Conservation (phyloP, 1,139 yeast genomes). For the Pichia sp. region DNA sequence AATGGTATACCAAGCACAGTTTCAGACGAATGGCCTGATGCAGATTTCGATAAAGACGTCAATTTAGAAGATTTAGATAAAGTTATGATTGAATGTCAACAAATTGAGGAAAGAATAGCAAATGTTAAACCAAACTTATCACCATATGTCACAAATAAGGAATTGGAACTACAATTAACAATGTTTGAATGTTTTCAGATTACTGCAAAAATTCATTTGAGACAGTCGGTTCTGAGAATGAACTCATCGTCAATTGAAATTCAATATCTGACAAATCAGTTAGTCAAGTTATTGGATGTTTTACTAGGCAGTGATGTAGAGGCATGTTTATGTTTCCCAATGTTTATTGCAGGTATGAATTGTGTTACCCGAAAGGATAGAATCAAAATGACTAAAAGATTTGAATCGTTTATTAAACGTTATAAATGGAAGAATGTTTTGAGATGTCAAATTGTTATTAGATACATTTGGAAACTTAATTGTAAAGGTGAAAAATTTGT, state of each 20-base stretch:
- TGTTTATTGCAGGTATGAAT: constrained; percentile 71
- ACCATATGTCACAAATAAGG: constrained; percentile 41
- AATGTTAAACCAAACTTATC: constrained; percentile 53
- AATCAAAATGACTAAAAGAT: constrained; percentile 43
- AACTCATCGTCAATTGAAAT: constrained; percentile 63
- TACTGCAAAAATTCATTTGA: constrained; percentile 60
- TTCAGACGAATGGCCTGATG: constrained; percentile 14
- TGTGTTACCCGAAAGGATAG: constrained; percentile 49
- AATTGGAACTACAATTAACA: constrained; percentile 60
- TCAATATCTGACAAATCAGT: constrained; percentile 50
- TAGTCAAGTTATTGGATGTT: constrained; percentile 52
- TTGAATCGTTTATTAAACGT: constrained; percentile 50
- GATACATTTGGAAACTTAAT: constrained; percentile 50
- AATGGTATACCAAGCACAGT: constrained; percentile 9
- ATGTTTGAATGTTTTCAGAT: constrained; percentile 68
- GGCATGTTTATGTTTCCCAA: constrained; percentile 66
- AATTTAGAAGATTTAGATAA: constrained; percentile 24
- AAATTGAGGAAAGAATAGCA: constrained; percentile 46
- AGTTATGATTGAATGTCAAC: constrained; percentile 36
- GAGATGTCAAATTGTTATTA: constrained; percentile 53
- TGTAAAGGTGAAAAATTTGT: constrained; percentile 41
- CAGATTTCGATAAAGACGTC: constrained; percentile 9
- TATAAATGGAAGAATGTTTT: constrained; percentile 65
- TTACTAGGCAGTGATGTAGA: constrained; percentile 64
- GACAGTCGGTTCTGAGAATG: constrained; percentile 54